phyloP scores from a whole-genome alignment of 2,329 filamentous ascomycete genomes.

The Talaromyces albobiverticillius region DNA sequence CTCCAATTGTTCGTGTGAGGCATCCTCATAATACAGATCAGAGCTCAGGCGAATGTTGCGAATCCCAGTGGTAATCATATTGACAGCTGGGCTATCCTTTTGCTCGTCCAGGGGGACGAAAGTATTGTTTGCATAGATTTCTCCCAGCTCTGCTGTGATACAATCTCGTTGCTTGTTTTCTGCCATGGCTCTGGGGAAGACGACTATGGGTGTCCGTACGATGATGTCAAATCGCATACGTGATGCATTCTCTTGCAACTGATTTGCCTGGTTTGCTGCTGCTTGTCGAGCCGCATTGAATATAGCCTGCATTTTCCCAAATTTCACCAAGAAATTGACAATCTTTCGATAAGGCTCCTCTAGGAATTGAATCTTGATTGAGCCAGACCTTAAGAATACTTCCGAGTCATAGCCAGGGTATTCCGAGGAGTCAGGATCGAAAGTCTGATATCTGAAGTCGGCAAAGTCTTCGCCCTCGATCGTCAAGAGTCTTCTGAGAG shows the following conservation, averaged over 20 bases:
- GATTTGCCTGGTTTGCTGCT: conserved; percentile 87
- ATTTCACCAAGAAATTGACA: conserved; percentile 95
- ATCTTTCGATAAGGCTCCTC: conserved; percentile 98
- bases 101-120: conserved; percentile 83
- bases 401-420: conserved; percentile 96
- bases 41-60: conserved; percentile 89
- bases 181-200: conserved; percentile 78
- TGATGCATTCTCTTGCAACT: conserved; percentile 84
- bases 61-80: conserved; percentile 87
- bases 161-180: conserved; percentile 73
- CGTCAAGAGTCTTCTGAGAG: conserved; percentile 80
- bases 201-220: conserved; percentile 91
- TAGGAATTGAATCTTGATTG: conserved; percentile 93
- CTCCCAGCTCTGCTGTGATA: conserved; percentile 88
- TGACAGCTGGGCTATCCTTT: conserved; percentile 69
- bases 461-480: conserved; percentile 95
- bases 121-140: conserved; percentile 94
- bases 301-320: conserved; percentile 98
- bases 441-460: conserved; percentile 97
- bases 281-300: conserved; percentile 96
- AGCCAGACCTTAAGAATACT: conserved; percentile 84
- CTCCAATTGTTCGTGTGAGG: conserved; percentile 78
- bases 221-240: conserved; percentile 93
- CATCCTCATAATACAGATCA: conserved; percentile 74
- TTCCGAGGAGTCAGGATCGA: conserved; percentile 68